phyloP scores from a whole-genome alignment of 805 yeast species.

The Metschnikowia cubensis region DNA sequence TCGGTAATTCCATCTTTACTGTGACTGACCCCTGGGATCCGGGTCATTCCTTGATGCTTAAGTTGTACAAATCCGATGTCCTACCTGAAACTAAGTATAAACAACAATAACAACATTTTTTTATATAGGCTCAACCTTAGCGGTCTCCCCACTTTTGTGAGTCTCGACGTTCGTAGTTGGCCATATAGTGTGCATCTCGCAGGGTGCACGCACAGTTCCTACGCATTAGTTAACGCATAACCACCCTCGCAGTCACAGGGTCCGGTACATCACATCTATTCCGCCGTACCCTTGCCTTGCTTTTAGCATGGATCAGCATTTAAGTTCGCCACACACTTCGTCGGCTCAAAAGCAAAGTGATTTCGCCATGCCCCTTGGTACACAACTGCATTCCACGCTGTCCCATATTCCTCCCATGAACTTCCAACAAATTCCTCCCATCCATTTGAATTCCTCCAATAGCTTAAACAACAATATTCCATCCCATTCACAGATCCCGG shows the following conservation, averaged over 20 bases:
- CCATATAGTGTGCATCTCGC: background rate
- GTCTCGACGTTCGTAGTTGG: background rate
- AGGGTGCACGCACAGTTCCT: background rate
- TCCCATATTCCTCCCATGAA: slow-evolving; percentile 1
- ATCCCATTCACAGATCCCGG: background rate
- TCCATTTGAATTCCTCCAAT: background rate
- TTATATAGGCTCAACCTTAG: background rate
- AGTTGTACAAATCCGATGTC: background rate
- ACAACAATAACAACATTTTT: background rate
- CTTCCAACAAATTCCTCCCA: slow-evolving; percentile 1
- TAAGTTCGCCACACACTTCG: background rate
- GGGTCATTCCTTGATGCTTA: background rate
- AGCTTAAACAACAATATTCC: background rate
- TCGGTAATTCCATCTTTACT: background rate
- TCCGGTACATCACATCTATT: background rate
- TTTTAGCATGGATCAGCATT: slow-evolving; percentile 3
- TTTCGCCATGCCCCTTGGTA: background rate
- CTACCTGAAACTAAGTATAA: background rate
- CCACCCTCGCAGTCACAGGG: slow-evolving; percentile 1
- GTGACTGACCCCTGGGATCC: background rate
- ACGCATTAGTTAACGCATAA: slow-evolving; percentile 1
- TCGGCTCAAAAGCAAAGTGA: background rate
- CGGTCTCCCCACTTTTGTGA: background rate
- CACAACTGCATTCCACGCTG: background rate
- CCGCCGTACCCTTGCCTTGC: background rate